Evolutionary conservation across 371 early-diverging fungal genomes (phyloP), one percentile per base, ranked within the genome.

Genomic region (Mortierella sp.): DNA sequence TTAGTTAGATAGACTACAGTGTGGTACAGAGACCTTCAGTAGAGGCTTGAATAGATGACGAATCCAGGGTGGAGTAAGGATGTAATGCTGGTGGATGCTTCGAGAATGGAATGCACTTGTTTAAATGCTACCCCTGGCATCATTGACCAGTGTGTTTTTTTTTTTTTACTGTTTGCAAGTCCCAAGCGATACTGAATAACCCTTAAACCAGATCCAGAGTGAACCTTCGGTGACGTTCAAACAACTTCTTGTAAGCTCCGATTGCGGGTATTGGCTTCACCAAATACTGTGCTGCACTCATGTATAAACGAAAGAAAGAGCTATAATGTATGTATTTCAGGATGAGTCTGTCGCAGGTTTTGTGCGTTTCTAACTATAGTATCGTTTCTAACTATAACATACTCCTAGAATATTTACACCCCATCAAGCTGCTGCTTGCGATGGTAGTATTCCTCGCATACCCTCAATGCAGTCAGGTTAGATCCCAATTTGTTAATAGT

Each of bases 401-500:
- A 36, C 36, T 36, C 36, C 36, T 36, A 36, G 36, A 6, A 36
- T 45, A 3, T 58, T 36, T 53, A 69, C 58, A 65, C 24, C n/a
- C 73, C 72, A 48, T 80, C 75, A 41, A 69, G 66, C 61, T 80
- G 81, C 69, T 80, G 81, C 72, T 80, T 80, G 65, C 81, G 81
- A 71, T 87, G 77, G 85, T 92, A 86, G 75, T 86, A 90, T 73
- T 90, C 77, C 80, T 98, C 99, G 61, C 98, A 97, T 66, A 89
- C 84, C 57, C 90, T 90, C 45, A 98, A 85, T 2, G 98, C 94
- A 19, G 93, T 92, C 65, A 98, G 86, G 84, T 97, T 98, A 28
- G 96, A 95, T 65, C 91, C 90, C 77, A 97, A 91, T 87, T 98
- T 98, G 88, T 94, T 95, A 84, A 97, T 88, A 4, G 99, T 98